Evolutionary conservation across 2,329 filamentous ascomycete species (phyloP).

Genomic region (Ophidiomyces ophidiicola): DNA sequence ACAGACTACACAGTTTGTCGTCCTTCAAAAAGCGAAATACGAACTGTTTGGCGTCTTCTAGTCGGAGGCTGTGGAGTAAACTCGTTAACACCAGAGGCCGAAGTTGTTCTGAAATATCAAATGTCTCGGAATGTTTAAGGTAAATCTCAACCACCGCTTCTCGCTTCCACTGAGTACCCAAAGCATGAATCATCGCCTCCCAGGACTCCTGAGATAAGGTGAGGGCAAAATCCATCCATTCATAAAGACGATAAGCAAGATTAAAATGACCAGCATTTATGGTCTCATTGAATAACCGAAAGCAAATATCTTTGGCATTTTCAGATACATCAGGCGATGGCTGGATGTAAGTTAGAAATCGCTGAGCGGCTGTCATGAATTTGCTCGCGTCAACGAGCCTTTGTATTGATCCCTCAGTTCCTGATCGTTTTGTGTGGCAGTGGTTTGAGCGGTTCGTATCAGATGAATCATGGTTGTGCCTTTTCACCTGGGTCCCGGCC

Average conservation of each 20-base stretch:
- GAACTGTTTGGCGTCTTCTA: slow-evolving; percentile 28
- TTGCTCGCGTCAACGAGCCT: slow-evolving; percentile 20
- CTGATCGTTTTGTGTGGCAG: no score
- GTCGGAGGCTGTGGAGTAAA: slow-evolving; percentile 28
- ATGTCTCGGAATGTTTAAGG: slow-evolving; percentile 19
- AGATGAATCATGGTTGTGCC: neutral
- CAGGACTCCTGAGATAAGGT: slow-evolving; percentile 26
- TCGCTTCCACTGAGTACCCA: slow-evolving; percentile 23
- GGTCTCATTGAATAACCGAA: slow-evolving; percentile 26
- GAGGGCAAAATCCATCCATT: slow-evolving; percentile 25
- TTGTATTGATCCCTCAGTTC: no score
- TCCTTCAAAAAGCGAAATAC: slow-evolving; percentile 24
- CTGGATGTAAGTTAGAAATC: slow-evolving; percentile 22
- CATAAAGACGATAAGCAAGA: slow-evolving; percentile 28
- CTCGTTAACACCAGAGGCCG: slow-evolving; percentile 28
- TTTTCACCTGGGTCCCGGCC: neutral
- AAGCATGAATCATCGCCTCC: slow-evolving; percentile 26
- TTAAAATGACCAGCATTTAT: slow-evolving; percentile 29
- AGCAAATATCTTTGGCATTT: slow-evolving; percentile 21
- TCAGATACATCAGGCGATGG: slow-evolving; percentile 19
- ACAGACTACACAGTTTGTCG: slow-evolving; percentile 26
- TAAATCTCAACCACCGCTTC: slow-evolving; percentile 29
- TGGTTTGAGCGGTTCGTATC: no score
- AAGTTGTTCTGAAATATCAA: slow-evolving; percentile 23
- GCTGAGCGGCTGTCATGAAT: slow-evolving; percentile 28